Evolutionary conservation across 805 yeast species (phyloP), one percentile per base, ranked within the genome.

Genomic region (Scheffersomyces spartinae): DNA sequence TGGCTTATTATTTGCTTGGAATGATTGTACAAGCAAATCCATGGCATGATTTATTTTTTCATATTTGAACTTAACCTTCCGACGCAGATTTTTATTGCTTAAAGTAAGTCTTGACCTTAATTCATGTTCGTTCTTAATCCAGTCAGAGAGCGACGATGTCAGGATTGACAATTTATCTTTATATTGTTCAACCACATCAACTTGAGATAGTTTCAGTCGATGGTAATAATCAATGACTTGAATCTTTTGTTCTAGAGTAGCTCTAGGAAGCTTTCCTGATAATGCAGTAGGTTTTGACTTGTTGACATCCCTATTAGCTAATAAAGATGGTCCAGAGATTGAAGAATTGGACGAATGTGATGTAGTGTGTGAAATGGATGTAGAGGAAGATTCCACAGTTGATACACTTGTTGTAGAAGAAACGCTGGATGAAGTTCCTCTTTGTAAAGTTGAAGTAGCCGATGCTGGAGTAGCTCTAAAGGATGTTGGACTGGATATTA

Each of bases 71-170:
- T 60, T 59, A 18, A 59, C 58, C 38, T 61, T 68, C 12, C 74
- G 43, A 32, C 64, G 55, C 17, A 66, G 50, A 26, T 42, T 40
- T 24, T 46, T 45, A 4, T 55, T 38, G 23, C 11, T 52, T 4
- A 41, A 18, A 13, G 42, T 39, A 25, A 53, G 35, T 56, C 59
- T 25, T 74, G 44, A 24, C 48, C 49, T n/a, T 75, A 71, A 44
- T 13, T 69, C 69, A 3, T 36, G 46, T 40, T 72, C 78, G 30
- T 61, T 52, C 42, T 69, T 71, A 20, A 72, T 40, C 80, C 80
- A 72, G 38, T 71, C 78, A 37, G 71, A 61, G 35, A 72, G 63
- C 9, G 72, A 62, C 14, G 74, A 68, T 1, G 77, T 69, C n/a
- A 74, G 66, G 8, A 72, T 70, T 9, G 75, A 58, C 25, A 65